Percentiles rank a stretch among this genome's conserved stretches.
phyloP scores from a whole-genome alignment of 441 rosid genomes.

The Isatis lusitanica region DNA sequence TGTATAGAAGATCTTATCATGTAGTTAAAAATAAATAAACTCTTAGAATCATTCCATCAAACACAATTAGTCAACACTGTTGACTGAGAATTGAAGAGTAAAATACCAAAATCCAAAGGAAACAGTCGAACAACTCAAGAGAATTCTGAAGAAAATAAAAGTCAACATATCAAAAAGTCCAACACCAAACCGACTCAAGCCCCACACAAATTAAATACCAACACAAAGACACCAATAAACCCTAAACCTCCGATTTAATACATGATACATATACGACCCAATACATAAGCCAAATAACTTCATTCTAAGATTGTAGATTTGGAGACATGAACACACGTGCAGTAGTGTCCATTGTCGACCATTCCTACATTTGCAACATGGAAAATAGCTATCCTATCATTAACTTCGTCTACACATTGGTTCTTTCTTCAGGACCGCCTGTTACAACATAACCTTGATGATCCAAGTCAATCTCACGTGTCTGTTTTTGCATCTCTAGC shows the following conservation, averaged over 20 bases:
- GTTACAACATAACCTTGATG: no score
- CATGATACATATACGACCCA: no score
- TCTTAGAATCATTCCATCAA: not conserved
- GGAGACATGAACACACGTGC: no score
- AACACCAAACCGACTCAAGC: constrained; percentile 19
- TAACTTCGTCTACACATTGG: no score
- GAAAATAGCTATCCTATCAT: no score
- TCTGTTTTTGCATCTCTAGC: no score
- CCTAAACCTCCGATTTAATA: constrained; percentile 14
- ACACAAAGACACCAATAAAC: not conserved
- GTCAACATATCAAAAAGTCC: not conserved
- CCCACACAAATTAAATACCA: constrained; percentile 9
- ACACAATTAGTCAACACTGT: not conserved
- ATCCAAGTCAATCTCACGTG: no score
- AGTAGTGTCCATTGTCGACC: no score
- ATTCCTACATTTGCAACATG: no score
- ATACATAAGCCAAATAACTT: no score
- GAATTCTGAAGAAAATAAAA: not conserved
- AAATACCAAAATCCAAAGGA: not conserved
- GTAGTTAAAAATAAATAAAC: not conserved
- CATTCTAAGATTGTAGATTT: no score
- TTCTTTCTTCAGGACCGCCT: no score
- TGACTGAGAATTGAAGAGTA: not conserved
- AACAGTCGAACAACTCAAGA: constrained; percentile 7
- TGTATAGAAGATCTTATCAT: not conserved